A percentile compares a stretch with the other conserved stretches of the same genome.
phyloP scores from a whole-genome alignment of 352 stramenopile species.

The Poterioochromonas sp. region DNA sequence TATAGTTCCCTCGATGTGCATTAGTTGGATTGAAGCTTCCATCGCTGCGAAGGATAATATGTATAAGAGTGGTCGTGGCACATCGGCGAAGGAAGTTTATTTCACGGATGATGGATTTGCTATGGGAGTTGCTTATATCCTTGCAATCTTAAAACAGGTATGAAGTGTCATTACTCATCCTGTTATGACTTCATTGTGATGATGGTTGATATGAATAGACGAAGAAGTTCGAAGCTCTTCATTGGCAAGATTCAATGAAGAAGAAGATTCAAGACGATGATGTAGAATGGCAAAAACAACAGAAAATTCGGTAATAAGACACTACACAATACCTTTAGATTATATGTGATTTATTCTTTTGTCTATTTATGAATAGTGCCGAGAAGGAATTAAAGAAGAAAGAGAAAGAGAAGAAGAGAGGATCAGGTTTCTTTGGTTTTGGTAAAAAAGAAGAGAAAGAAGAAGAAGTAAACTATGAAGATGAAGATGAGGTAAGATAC shows the following conservation, averaged over 20 bases:
- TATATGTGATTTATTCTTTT: too few relatives aligned
- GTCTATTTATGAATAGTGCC: too few relatives aligned
- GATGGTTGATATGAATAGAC: background rate
- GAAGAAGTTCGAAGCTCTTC: constrained; percentile 55
- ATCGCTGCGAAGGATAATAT: constrained; percentile 74
- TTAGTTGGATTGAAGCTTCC: constrained; percentile 49
- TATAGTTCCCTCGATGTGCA: constrained; percentile 44
- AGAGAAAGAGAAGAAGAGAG: constrained; percentile 22
- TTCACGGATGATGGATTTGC: constrained; percentile 90
- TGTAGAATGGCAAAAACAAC: constrained; percentile 63
- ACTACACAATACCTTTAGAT: background rate
- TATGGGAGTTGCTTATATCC: constrained; percentile 80
- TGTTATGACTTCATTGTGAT: constrained; percentile 16
- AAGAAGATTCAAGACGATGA: constrained; percentile 72
- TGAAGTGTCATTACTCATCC: too few relatives aligned
- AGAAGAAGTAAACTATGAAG: constrained; percentile 35
- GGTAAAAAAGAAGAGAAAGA: constrained; percentile 52
- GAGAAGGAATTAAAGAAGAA: constrained; percentile 58
- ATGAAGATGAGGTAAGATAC: constrained; percentile 64
- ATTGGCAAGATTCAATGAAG: constrained; percentile 76
- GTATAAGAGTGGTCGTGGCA: constrained; percentile 76
- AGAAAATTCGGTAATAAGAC: constrained; percentile 49
- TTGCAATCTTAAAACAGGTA: constrained; percentile 71
- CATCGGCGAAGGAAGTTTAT: constrained; percentile 71
- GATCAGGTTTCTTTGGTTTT: background rate